These are phyloP conservation scores for Odontarrhena argentea DNA, from an alignment of 345 rosid genomes.

Conservation along the genomic window DNA sequence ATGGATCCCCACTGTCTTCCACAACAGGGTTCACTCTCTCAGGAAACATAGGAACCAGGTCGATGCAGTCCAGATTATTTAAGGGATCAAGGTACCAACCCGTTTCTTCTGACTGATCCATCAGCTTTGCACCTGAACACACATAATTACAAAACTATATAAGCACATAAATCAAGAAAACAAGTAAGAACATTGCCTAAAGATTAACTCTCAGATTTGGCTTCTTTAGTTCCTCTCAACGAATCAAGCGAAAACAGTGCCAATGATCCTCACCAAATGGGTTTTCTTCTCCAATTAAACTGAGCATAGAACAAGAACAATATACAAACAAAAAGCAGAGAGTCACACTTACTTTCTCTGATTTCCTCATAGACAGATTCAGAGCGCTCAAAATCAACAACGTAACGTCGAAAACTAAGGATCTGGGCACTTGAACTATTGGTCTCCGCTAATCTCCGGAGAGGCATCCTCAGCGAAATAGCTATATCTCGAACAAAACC, in stretches of 20 bases:
- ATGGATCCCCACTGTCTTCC: neutral
- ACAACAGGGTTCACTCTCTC: neutral
- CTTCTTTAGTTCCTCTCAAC: neutral
- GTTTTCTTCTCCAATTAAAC: neutral
- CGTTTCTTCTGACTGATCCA: slow-evolving; percentile 25
- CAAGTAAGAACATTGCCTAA: slow-evolving; percentile 11
- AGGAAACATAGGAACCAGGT: slow-evolving; percentile 19
- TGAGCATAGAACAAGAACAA: slow-evolving; percentile 6
- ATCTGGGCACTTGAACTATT: slow-evolving; percentile 34
- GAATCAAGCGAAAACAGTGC: neutral
- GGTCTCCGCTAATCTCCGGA: slow-evolving; percentile 36
- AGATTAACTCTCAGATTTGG: neutral
- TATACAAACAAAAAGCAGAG: neutral
- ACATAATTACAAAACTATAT: neutral
- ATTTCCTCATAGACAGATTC: slow-evolving; percentile 24
- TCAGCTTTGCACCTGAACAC: slow-evolving; percentile 33
- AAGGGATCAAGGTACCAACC: slow-evolving; percentile 26
- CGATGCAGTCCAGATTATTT: neutral
- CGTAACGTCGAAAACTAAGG: slow-evolving; percentile 40
- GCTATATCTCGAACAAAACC: slow-evolving; percentile 33
- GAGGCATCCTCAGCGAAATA: slow-evolving; percentile 16
- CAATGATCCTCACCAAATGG: slow-evolving; percentile 7
- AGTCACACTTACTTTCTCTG: slow-evolving; percentile 26
- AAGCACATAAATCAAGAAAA: neutral
- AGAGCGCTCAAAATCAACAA: slow-evolving; percentile 21